Conservation (phyloP, 176 grass and related monocot genomes). For the Musa itinerans region DNA sequence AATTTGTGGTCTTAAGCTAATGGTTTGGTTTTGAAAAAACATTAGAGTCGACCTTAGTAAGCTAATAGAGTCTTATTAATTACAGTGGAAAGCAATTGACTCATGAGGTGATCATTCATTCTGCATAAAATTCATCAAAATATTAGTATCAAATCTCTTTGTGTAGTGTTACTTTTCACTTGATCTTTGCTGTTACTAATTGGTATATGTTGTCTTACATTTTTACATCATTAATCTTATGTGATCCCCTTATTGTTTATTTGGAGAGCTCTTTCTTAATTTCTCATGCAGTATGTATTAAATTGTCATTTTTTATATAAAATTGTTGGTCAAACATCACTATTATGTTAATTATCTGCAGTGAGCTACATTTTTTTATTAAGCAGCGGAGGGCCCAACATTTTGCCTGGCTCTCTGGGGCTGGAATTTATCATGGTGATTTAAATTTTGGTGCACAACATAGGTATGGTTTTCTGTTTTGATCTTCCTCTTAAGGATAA, state of each 20-base stretch:
- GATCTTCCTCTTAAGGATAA: background rate
- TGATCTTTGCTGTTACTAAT: background rate
- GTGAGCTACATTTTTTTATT: constrained; percentile 92
- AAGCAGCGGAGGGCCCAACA: constrained; percentile 95
- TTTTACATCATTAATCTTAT: background rate
- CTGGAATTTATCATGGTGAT: constrained; percentile 94
- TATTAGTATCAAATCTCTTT: too few species aligned
- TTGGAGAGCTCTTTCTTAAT: background rate
- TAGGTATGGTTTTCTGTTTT: constrained; percentile 35
- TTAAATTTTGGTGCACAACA: constrained; percentile 93
- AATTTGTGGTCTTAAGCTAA: background rate
- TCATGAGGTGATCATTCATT: background rate
- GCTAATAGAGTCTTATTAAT: background rate
- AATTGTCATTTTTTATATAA: background rate
- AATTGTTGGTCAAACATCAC: background rate
- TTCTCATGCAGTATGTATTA: background rate
- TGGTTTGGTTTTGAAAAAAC: background rate
- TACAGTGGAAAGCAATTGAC: background rate
- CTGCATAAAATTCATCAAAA: background rate
- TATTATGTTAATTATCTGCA: constrained; percentile 29
- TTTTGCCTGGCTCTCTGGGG: constrained; percentile 96
- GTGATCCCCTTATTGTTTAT: background rate
- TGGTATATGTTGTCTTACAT: background rate
- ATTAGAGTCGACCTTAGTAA: too few species aligned
- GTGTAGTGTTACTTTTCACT: background rate